Evolutionary conservation across 129 eudicot genomes (phyloP).

Genomic region (Pulicaria dysenterica): DNA sequence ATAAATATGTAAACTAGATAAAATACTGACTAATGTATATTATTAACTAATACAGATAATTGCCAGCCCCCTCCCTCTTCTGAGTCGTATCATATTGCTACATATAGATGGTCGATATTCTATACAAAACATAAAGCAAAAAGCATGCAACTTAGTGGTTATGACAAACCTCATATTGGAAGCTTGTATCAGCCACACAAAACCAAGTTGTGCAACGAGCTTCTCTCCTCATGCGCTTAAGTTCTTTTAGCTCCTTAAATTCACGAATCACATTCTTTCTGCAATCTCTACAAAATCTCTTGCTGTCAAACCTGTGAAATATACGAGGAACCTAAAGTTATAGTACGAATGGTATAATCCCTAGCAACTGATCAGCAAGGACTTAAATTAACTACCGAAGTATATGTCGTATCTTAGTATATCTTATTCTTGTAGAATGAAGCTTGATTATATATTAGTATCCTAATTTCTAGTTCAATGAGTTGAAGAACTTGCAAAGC

Average conservation of each 20-base stretch:
- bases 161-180: constrained; percentile 83
- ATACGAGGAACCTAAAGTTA: constrained; percentile 14
- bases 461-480: constrained; percentile 4
- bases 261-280: constrained; percentile 96
- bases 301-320: constrained; percentile 83
- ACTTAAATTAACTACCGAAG: constrained; percentile 11
- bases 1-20: no score
- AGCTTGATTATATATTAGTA: no score
- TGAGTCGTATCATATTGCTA: no score
- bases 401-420: neutral
- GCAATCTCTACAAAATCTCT: constrained; percentile 95
- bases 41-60: no score
- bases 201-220: constrained; percentile 88
- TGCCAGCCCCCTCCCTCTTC: no score
- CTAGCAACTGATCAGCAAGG: constrained; percentile 9
- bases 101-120: neutral
- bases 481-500: neutral
- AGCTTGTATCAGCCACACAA: constrained; percentile 87
- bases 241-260: constrained; percentile 92
- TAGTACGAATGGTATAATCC: constrained; percentile 3
- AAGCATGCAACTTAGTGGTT: neutral
- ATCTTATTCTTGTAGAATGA: neutral
- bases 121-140: neutral
- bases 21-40: no score
- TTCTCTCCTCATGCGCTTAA: constrained; percentile 78